Conservation (phyloP, 2,329 filamentous ascomycete species). For the Aspergillus jensenii region DNA sequence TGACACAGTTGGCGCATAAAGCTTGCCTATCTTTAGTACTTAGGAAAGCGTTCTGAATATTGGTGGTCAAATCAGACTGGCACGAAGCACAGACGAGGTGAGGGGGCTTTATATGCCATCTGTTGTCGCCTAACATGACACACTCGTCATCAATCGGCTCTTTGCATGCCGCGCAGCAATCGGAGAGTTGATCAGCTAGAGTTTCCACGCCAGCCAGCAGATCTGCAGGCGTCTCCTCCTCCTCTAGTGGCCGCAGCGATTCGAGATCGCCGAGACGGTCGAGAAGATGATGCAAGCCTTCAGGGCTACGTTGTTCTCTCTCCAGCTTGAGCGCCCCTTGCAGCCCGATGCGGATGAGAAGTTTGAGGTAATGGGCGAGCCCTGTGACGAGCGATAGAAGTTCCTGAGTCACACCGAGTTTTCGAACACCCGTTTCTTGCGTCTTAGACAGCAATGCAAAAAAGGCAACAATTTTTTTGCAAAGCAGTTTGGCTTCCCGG, state of each 20-base stretch:
- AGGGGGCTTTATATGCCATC: slow-evolving; percentile 71
- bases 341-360: slow-evolving; percentile 93
- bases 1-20: slow-evolving; percentile 68
- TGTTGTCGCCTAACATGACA: slow-evolving; percentile 68
- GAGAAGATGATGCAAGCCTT: slow-evolving; percentile 79
- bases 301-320: slow-evolving; percentile 71
- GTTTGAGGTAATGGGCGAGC: slow-evolving; percentile 93
- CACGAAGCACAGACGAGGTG: slow-evolving; percentile 75
- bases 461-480: slow-evolving; percentile 98
- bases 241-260: slow-evolving; percentile 59
- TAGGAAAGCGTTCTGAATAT: slow-evolving; percentile 69
- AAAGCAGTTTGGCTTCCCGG: slow-evolving; percentile 96
- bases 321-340: slow-evolving; percentile 91
- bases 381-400: slow-evolving; percentile 96
- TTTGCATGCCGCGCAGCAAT: slow-evolving; percentile 78
- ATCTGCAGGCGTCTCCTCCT: slow-evolving; percentile 65
- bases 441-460: slow-evolving; percentile 93
- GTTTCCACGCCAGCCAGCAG: slow-evolving; percentile 64
- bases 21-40: slow-evolving; percentile 67
- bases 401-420: slow-evolving; percentile 95
- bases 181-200: slow-evolving; percentile 73
- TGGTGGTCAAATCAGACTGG: slow-evolving; percentile 67
- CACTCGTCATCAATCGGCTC: slow-evolving; percentile 96
- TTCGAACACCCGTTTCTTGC: slow-evolving; percentile 83
- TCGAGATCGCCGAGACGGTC: slow-evolving; percentile 84